Base-by-base conservation (phyloP, 2,329 filamentous ascomycete species). In the Samsoniella hepiali region DNA sequence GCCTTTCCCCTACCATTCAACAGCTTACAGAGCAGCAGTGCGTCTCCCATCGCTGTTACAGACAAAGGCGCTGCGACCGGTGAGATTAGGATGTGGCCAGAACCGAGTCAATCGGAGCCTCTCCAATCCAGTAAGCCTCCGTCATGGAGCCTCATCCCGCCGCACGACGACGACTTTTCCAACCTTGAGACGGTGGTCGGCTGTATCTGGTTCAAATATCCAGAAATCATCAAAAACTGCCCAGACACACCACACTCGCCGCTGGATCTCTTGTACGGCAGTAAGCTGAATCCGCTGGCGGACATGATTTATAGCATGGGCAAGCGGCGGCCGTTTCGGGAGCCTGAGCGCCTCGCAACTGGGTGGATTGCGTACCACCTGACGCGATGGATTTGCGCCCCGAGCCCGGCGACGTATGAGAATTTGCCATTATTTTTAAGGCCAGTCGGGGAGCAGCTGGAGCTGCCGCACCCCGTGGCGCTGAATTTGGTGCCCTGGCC, bases 171-270 rank as follows among this genome's bases (percentile, higher is more conserved):
- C 51, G 51, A 55, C 34, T 55, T 27, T 13, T 38, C 32, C 51
- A 29, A 55, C 34, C 32, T 29, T 4, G 51, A 40, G 5, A 40
- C 51, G 11, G 31, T 40, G 4, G 51, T 34, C n/a, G 51, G 51
- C 34, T 55, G 51, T 10, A 10, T 17, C 51, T 55, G 51, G 51
- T 42, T 55, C 34, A 5, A 17, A 7, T 34, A 55, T n/a, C 31
- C 51, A 34, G 34, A 38, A 2, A 34, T 55, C 34, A 55, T 55
- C 51, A n/a, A 22, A 15, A 3, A 8, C 34, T 55, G 51, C 34
- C 51, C 51, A 4, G 51, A 55, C 34, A 55, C 51, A 32, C 51
- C 51, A 17, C n/a, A 40, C n/a, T 55, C 51, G n/a, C 51, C 51
- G 17, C 51, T 55, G 9, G 51, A 55, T 32, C 38, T 55, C 22